Evolutionary conservation across 1,284 basidiomycete species (phyloP), one percentile per base, ranked within the genome.

Genomic region (Apiotrichum laibachii): DNA sequence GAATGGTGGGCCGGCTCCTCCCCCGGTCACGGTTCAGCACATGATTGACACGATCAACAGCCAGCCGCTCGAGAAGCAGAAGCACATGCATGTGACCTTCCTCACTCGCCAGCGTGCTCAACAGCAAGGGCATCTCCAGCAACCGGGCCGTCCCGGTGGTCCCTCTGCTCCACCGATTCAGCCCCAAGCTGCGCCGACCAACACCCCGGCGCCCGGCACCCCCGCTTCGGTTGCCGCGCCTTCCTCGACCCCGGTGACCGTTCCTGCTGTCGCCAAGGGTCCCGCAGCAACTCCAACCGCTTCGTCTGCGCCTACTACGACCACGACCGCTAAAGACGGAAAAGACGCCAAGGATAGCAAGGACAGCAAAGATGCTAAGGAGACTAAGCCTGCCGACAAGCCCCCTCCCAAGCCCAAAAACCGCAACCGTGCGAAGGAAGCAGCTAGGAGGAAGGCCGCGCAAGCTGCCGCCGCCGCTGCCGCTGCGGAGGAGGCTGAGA

Each of bases 61-160:
- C 21, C n/a, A 37, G 21, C 55, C 65, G 45, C 47, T 61, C 4
- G 60, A 65, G n/a, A 60, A 59, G 34, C 64, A 60, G 50, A 56
- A 44, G 3, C 62, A 65, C 39, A 40, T 61, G 19, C 62, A 63
- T 19, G 43, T 53, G 16, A 59, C 54, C 5, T 63, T 42, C 21
- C 53, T 63, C 19, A 53, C 56, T 4, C 53, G 62, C 2, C 54
- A 53, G 26, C 56, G 56, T 9, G 56, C 51, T 8, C 50, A 51
- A 9, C 59, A 60, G 39, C 50, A 60, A 7, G 37, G 55, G 40
- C 39, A 54, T 8, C 33, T 56, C 22, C 34, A 46, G 34, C 53
- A 53, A 16, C 19, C n/a, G 22, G 26, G 26, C 26, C 43, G 43
- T 44, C 15, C 40, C 26, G 44, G 33, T 3, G 47, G 16, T 15